A percentile compares a stretch with the other conserved stretches of the same genome.
Conservation (phyloP, 179 eudicot genomes). For the Silene coronaria region DNA sequence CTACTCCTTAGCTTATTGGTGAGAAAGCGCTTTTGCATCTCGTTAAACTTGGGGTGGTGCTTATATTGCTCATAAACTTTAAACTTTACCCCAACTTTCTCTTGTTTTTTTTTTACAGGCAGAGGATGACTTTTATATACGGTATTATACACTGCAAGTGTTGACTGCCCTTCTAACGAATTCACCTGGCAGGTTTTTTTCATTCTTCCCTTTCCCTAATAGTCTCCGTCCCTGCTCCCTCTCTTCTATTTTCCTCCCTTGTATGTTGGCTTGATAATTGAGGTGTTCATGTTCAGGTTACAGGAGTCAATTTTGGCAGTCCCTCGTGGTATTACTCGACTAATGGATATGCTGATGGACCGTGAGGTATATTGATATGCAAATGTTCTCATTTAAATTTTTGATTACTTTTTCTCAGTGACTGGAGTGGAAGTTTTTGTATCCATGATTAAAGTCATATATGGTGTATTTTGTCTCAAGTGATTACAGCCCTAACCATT, state of each 20-base stretch:
- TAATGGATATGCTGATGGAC: conserved; percentile 99
- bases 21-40: conserved; percentile 29
- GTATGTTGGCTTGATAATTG: conserved; percentile 16
- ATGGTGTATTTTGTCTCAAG: neutral
- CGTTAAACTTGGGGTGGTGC: neutral
- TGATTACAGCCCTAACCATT: neutral
- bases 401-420: neutral
- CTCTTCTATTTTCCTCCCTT: neutral
- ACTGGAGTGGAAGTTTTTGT: neutral
- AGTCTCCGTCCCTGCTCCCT: neutral
- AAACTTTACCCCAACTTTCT: conserved; percentile 1
- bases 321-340: conserved; percentile 90
- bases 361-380: conserved; percentile 61
- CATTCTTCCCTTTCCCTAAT: conserved; percentile 11
- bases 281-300: conserved; percentile 53
- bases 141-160: conserved; percentile 92
- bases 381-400: neutral
- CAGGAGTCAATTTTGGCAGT: conserved; percentile 91
- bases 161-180: conserved; percentile 82
- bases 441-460: neutral
- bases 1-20: conserved; percentile 89
- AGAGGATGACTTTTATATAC: conserved; percentile 92
- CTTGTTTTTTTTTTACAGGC: conserved; percentile 40
- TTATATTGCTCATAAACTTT: conserved; percentile 10
- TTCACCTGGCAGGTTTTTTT: conserved; percentile 66